A percentile compares a stretch with the other conserved stretches of the same genome.
Evolutionary conservation across 208 protist species (phyloP).

Genomic region (Histomonas meleagridis): DNA sequence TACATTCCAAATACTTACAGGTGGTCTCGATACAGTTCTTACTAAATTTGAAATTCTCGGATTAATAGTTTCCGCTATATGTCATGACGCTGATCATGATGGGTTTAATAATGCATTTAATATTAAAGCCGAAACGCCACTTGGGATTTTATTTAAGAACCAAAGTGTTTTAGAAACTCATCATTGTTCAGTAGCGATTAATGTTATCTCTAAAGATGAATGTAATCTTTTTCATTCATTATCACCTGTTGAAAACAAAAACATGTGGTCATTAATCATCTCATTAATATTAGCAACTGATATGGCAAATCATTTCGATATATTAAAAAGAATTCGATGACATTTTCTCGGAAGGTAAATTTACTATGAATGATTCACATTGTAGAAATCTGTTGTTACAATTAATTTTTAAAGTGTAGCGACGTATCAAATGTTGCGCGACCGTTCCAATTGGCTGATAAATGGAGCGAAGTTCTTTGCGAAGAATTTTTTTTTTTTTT

Average conservation of each 20-base stretch:
- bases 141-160: constrained; percentile 65
- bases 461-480: constrained; percentile 14
- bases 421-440: background rate
- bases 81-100: constrained; percentile 87
- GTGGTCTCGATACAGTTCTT: constrained; percentile 56
- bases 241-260: constrained; percentile 40
- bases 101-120: constrained; percentile 85
- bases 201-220: constrained; percentile 39
- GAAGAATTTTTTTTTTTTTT: constrained; percentile 32
- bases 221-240: constrained; percentile 45
- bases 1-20: constrained; percentile 41
- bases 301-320: constrained; percentile 52
- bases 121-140: constrained; percentile 65
- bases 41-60: constrained; percentile 65
- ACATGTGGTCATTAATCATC: constrained; percentile 48
- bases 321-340: constrained; percentile 32
- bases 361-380: background rate
- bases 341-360: background rate
- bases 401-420: background rate
- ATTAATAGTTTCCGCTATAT: constrained; percentile 64
- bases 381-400: background rate
- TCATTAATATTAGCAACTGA: constrained; percentile 53
- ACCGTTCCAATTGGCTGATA: background rate
- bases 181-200: constrained; percentile 50
- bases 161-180: constrained; percentile 56